Evolutionary conservation across 257 asterid genomes (phyloP), one percentile per base, ranked within the genome.

Genomic region (Jacaranda mimosifolia): DNA sequence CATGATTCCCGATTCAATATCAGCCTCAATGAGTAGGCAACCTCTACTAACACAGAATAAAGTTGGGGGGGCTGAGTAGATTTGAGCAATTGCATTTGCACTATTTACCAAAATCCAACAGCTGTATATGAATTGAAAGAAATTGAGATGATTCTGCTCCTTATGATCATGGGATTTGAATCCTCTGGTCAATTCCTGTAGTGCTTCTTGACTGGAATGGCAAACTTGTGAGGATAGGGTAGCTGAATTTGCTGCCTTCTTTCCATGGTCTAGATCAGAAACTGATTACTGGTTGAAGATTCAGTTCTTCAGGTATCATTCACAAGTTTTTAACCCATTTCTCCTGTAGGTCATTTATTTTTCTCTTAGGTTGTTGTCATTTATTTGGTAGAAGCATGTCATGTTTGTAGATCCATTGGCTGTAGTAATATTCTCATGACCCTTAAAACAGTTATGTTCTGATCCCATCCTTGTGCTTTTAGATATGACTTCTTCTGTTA

Each of bases 21-120:
- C 83, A 35, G 57, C 57, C 63, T 63, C 85, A 18, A 68, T 74
- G 62, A 52, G 63, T 46, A 64, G 73, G 71, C 77, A 75, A 52
- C 43, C 77, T 72, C 55, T 55, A 48, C 80, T 69, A 39, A 66
- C 75, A 49, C 35, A 73, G 40, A 74, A 65, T 70, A 59, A 66
- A 72, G 62, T 80, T 72, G 76, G 85, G 49, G 63, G 75, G 10
- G 39, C 5, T 73, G 58, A 46, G 80, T 81, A 66, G 74, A 81
- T 67, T 12, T 66, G 35, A 45, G 63, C 52, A 45, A 36, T 56
- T 52, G 26, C 35, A 36, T 26, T 53, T 62, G 38, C 72, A 59
- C 12, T 42, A 49, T 65, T 63, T 49, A 42, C 69, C 56, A 15
- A 59, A 57, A 49, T 75, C 72, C 67, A 71, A 63, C 43, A 65